Conservation (phyloP, 495 filamentous ascomycete species). For the Talaromyces adpressus region DNA sequence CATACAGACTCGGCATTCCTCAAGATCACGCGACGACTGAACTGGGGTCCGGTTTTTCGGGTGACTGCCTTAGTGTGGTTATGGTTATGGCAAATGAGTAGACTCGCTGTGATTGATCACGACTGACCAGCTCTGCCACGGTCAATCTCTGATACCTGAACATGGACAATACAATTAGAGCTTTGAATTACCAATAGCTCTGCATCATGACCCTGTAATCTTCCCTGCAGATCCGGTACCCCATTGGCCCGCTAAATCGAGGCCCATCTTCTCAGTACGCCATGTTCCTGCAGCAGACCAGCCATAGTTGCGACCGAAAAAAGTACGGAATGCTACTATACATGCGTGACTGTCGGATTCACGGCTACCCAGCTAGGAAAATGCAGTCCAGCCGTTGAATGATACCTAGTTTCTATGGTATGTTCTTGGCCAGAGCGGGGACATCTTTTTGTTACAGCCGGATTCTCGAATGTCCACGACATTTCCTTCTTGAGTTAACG, state of each 20-base stretch:
- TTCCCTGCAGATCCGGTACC: neutral
- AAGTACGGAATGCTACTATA: neutral
- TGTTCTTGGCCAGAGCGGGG: neutral
- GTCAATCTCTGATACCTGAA: neutral
- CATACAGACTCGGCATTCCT: slow-evolving; percentile 2
- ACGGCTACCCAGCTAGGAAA: neutral
- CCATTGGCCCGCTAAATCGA: neutral
- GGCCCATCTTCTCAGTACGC: neutral
- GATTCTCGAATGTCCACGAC: slow-evolving; percentile 7
- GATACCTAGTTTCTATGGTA: neutral
- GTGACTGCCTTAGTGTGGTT: slow-evolving; percentile 1
- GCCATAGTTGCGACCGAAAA: neutral
- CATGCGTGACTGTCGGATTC: neutral
- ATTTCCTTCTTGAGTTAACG: slow-evolving; percentile 4
- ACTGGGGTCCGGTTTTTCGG: slow-evolving; percentile 1
- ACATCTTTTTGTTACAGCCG: neutral
- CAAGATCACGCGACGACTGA: slow-evolving; percentile 6
- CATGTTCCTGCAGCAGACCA: slow-evolving; percentile 8
- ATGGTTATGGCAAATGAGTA: neutral
- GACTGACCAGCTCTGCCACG: neutral
- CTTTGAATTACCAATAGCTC: neutral
- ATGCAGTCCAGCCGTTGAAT: neutral
- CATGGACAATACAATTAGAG: neutral
- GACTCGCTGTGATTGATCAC: neutral
- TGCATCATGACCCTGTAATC: neutral